These are phyloP conservation scores for Naematelia aurantialba DNA, from an alignment of 768 basidiomycete species.

Conservation along the genomic window DNA sequence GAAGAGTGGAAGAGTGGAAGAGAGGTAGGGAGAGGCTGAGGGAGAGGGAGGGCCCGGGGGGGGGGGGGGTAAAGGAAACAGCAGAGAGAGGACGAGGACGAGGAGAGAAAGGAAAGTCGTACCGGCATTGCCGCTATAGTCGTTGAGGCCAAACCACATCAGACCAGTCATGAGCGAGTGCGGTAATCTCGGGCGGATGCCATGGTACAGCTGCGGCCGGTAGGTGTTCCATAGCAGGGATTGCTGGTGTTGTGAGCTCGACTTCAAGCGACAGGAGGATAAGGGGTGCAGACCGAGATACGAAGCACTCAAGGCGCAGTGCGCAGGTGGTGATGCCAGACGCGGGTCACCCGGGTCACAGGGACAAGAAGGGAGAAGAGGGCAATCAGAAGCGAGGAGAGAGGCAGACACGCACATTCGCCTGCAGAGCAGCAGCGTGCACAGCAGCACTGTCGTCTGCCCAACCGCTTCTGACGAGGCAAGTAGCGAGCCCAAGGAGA, in stretches of 20 bases:
- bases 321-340: too few species aligned
- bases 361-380: too few species aligned
- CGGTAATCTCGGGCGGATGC: conserved; percentile 75
- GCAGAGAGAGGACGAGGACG: background rate
- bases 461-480: background rate
- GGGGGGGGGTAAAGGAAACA: too few species aligned
- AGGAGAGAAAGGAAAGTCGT: conserved; percentile 44
- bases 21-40: too few species aligned
- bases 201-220: conserved; percentile 92
- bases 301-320: too few species aligned
- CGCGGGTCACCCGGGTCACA: too few species aligned
- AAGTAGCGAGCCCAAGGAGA: background rate
- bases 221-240: conserved; percentile 77
- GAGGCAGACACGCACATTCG: conserved; percentile 12
- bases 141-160: conserved; percentile 87
- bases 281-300: too few species aligned
- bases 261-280: too few species aligned
- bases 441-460: background rate
- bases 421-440: conserved; percentile 2
- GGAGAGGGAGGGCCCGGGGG: too few species aligned
- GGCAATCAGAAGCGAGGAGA: too few species aligned
- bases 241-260: conserved; percentile 8
- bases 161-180: conserved; percentile 89
- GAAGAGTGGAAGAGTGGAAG: too few species aligned
- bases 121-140: conserved; percentile 63